Conservation (phyloP, 139 green algal species). For the Spirogloea muscicola region DNA sequence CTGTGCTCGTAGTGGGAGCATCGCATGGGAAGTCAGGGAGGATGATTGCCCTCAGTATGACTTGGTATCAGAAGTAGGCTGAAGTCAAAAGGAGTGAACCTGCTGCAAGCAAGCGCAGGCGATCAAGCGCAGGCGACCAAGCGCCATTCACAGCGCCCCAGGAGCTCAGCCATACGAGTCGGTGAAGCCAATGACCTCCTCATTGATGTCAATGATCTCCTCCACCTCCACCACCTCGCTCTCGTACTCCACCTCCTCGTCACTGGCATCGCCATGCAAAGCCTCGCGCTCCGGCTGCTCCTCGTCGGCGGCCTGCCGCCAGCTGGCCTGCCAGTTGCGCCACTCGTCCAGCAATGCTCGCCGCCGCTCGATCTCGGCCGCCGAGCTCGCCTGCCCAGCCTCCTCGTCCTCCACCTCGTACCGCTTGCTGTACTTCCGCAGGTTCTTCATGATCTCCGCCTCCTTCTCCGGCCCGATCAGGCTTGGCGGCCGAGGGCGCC, state of each 20-base stretch:
- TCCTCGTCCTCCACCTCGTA: slow-evolving; percentile 93
- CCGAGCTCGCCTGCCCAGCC: slow-evolving; percentile 63
- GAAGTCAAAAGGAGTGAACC: no score
- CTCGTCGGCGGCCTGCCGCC: slow-evolving; percentile 10
- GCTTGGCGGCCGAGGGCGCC: slow-evolving; percentile 81
- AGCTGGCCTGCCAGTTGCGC: slow-evolving; percentile 49
- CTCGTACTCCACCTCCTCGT: slow-evolving; percentile 49
- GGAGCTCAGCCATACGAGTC: no score
- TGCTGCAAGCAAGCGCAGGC: no score
- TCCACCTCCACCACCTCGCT: slow-evolving; percentile 50
- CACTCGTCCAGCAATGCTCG: slow-evolving; percentile 70
- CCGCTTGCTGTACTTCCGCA: slow-evolving; percentile 85
- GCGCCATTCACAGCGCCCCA: no score
- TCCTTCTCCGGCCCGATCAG: slow-evolving; percentile 83
- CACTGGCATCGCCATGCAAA: slow-evolving; percentile 8
- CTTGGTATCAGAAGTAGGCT: no score
- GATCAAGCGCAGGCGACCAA: no score
- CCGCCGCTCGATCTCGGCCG: slow-evolving; percentile 60
- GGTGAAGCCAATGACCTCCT: slow-evolving; percentile 45
- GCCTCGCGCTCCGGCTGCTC: slow-evolving; percentile 14
- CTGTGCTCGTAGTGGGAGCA: no score
- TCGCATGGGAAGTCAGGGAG: no score
- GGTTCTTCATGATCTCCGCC: slow-evolving; percentile 84
- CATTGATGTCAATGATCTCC: slow-evolving; percentile 47
- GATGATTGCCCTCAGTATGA: no score